Base-by-base conservation (phyloP, 768 basidiomycete genomes). In the Macrocybe gigantea region DNA sequence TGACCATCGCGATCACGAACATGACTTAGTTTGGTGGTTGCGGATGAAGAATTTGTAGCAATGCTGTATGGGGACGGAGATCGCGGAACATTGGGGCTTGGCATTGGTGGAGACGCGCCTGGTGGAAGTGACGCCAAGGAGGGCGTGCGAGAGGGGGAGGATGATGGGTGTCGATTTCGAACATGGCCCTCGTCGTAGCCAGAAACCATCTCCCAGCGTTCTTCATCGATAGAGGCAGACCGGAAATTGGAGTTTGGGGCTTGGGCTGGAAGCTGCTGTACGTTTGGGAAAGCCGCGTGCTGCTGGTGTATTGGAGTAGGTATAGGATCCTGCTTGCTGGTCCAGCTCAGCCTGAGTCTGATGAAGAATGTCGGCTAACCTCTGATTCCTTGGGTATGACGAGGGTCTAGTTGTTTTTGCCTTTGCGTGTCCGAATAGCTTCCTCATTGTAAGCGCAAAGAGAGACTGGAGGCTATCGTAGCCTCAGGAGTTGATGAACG, bases 391-490 rank as follows among this genome's bases (percentile, higher is more conserved):
- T 49, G 50, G 29, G 48, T 35, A 54, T 58, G 38, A 42, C 47
- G 59, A 49, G 60, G 22, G 22, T 73, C 79, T 47, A 59, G 53
- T 13, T 39, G 49, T 50, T 60, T 66, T 64, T 49, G 56, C 58
- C 56, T 78, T 82, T 59, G 70, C 72, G 45, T 74, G 67, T 22
- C 69, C 68, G 49, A 85, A 83, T 38, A 85, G 63, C 66, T 75
- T 82, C 69, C 77, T 82, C 81, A 82, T 83, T 43, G 50, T 58
- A 13, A 38, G 44, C 42, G 47, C 32, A 14, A 34, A 29, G 13
- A 30, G 38, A 36, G 13, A 39, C 34, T 41, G 11, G 30, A 30
- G 41, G n/a, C 29, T 8, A 5, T 36, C 33, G 37, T 29, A n/a
- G 41, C 13, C 32, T 40, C 42, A 32, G 41, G 42, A 22, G 22